These are phyloP conservation scores for Sisymbrium altissimum DNA, from an alignment of 345 rosid species.

Conservation along the genomic window DNA sequence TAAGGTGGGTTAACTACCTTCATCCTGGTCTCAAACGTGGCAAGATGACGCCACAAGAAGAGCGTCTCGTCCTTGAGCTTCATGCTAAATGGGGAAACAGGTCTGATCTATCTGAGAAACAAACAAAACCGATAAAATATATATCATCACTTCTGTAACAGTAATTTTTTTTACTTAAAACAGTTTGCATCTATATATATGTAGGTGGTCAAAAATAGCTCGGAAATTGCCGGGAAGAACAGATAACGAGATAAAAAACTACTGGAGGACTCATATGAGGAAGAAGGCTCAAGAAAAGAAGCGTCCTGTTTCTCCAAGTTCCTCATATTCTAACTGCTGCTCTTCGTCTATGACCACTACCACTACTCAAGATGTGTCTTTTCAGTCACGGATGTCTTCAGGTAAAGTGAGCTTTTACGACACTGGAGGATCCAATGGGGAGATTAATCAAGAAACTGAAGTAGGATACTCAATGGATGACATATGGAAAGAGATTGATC, in stretches of 20 bases:
- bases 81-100: slow-evolving; percentile 95
- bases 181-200: neutral
- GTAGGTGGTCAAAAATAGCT: slow-evolving; percentile 87
- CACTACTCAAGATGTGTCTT: slow-evolving; percentile 41
- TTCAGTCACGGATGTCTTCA: slow-evolving; percentile 37
- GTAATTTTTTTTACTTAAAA: neutral
- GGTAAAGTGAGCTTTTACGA: slow-evolving; percentile 72
- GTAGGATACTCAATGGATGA: slow-evolving; percentile 72
- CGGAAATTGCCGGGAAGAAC: slow-evolving; percentile 90
- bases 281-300: slow-evolving; percentile 82
- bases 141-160: neutral
- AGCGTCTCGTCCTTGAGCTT: slow-evolving; percentile 77
- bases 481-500: slow-evolving; percentile 80
- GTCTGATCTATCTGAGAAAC: slow-evolving; percentile 39
- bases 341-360: slow-evolving; percentile 51
- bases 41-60: slow-evolving; percentile 88
- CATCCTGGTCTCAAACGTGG: slow-evolving; percentile 92
- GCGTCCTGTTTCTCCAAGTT: slow-evolving; percentile 38
- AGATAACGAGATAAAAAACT: slow-evolving; percentile 95
- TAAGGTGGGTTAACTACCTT: slow-evolving; percentile 96
- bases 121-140: neutral
- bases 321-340: slow-evolving; percentile 53
- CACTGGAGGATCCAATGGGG: slow-evolving; percentile 61
- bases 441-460: slow-evolving; percentile 38
- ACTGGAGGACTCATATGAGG: slow-evolving; percentile 91